Base-by-base conservation (phyloP, 371 early-diverging fungal genomes). In the Mucor piriformis region DNA sequence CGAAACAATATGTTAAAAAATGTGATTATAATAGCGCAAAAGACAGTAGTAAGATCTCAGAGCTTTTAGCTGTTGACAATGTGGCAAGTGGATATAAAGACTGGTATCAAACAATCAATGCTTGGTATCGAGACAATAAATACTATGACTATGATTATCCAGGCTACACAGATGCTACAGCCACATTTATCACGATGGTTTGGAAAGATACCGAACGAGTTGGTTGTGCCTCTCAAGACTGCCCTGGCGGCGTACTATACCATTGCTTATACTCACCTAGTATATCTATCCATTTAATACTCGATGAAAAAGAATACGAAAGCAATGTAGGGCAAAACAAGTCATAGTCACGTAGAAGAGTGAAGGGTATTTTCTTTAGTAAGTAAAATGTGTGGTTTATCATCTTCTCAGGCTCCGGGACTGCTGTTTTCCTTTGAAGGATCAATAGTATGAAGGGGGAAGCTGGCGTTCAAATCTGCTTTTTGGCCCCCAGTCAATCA, bases 401-500 rank as follows among this genome's bases (percentile, higher is more conserved):
- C n/a, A n/a, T n/a, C n/a, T n/a, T n/a, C n/a, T n/a, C n/a, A n/a
- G n/a, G n/a, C n/a, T n/a, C n/a, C n/a, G n/a, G n/a, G n/a, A n/a
- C n/a, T n/a, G n/a, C n/a, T n/a, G n/a, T n/a, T n/a, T n/a, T n/a
- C 24, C 29, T 25, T 29, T 18, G 35, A 29, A 43, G 20, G 43
- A 18, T 18, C 16, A 43, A 43, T 20, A 43, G 43, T 21, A 11
- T 21, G 43, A 20, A 15, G n/a, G 18, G 50, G 51, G n/a, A n/a
- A 29, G n/a, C 32, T 44, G 23, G 5, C 25, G 13, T 25, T 29
- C 6, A 3, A 25, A 11, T 5, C 3, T 29, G 11, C 5, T 13
- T 29, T 29, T 48, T 25, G 7, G 40, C 44, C 54, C 54, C 54
- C 23, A 54, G 54, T 54, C 43, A 54, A 54, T n/a, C n/a, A 54